phyloP scores from a whole-genome alignment of 2,329 filamentous ascomycete species.

The Clarireedia monteithiana region DNA sequence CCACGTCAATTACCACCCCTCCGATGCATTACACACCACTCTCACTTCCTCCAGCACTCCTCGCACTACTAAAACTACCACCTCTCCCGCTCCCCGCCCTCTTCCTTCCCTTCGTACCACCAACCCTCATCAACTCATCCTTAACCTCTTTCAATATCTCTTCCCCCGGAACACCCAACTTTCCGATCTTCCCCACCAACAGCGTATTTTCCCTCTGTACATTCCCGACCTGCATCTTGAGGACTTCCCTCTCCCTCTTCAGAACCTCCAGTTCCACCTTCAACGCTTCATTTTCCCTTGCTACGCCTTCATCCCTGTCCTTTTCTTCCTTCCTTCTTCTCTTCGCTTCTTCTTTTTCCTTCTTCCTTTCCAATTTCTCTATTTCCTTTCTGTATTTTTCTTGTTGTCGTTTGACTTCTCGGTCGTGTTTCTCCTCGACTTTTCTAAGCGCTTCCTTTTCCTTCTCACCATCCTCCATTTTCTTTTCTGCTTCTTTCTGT shows the following conservation, averaged over 20 bases:
- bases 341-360: constrained; percentile 53
- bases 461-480: constrained; percentile 39
- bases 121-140: constrained; percentile 11
- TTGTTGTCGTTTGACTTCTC: constrained; percentile 56
- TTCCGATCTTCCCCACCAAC: constrained; percentile 48
- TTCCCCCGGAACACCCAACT: constrained; percentile 28
- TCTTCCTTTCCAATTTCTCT: constrained; percentile 55
- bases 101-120: constrained; percentile 11
- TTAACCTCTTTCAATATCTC: constrained; percentile 23
- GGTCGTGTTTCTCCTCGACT: constrained; percentile 55
- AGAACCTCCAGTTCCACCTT: constrained; percentile 46
- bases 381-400: constrained; percentile 59
- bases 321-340: constrained; percentile 45
- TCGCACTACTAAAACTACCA: not conserved
- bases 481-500: constrained; percentile 38
- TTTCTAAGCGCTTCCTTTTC: constrained; percentile 46
- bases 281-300: constrained; percentile 33
- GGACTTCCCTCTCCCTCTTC: constrained; percentile 47
- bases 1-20: not conserved
- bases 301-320: constrained; percentile 46
- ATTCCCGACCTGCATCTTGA: constrained; percentile 48
- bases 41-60: not conserved
- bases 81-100: constrained; percentile 21
- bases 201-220: constrained; percentile 53
- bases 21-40: not conserved